phyloP scores from a whole-genome alignment of 192 early-diverging fungal genomes.

The Globomyces pollinis-pini region DNA sequence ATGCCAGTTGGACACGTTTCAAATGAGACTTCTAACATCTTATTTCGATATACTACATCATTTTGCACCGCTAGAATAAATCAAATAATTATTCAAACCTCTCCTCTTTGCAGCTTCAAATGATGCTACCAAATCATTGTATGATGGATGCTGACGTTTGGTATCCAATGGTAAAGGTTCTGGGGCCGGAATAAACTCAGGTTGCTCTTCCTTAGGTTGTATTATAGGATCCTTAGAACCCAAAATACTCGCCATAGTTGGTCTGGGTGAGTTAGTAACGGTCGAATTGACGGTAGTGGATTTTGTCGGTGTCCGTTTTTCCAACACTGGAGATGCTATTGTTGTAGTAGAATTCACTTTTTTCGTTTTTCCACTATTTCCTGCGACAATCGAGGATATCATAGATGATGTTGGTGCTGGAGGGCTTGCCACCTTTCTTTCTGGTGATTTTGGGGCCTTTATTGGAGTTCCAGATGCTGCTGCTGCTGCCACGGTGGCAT shows the following conservation, averaged over 20 bases:
- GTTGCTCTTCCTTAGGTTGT: too few species aligned
- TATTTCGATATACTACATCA: constrained; percentile 39
- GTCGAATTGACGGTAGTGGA: too few species aligned
- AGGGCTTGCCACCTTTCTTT: constrained; percentile 16
- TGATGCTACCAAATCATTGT: constrained; percentile 59
- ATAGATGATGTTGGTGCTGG: constrained; percentile 11
- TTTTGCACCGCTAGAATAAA: background rate
- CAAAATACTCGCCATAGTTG: too few species aligned
- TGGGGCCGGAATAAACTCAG: background rate
- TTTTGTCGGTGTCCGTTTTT: too few species aligned
- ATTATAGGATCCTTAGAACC: too few species aligned
- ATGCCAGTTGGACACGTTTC: constrained; percentile 71
- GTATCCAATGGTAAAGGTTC: background rate
- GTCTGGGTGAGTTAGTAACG: too few species aligned
- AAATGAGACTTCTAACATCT: constrained; percentile 82
- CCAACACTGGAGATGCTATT: too few species aligned
- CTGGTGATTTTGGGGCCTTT: constrained; percentile 1
- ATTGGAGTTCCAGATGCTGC: constrained; percentile 1
- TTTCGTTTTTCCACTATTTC: too few species aligned
- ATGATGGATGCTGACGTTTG: too few species aligned
- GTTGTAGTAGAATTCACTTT: too few species aligned
- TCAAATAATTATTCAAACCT: constrained; percentile 32
- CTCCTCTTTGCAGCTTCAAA: constrained; percentile 61
- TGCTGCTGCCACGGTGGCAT: too few species aligned
- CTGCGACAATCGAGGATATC: background rate